Evolutionary conservation across 2,329 filamentous ascomycete genomes (phyloP).

Genomic region (Graphiopsis chlorocephala): DNA sequence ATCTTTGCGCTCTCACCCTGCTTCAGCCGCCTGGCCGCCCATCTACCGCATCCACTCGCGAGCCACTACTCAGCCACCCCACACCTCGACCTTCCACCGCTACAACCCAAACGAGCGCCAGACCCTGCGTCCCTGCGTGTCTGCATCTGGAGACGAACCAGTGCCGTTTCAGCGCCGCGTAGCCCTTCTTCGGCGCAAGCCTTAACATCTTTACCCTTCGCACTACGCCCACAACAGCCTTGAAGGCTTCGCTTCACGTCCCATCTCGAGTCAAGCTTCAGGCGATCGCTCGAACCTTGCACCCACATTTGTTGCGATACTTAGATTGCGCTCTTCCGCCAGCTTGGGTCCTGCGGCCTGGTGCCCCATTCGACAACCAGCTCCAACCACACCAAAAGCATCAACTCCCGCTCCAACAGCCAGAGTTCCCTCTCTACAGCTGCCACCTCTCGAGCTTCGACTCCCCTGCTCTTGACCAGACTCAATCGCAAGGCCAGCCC

Average conservation of each 20-base stretch:
- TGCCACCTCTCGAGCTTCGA: neutral
- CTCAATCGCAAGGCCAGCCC: neutral
- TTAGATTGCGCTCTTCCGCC: neutral
- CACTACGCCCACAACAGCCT: neutral
- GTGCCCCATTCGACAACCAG: constrained; percentile 4
- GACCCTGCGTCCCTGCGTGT: neutral
- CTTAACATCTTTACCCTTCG: constrained; percentile 4
- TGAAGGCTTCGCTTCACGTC: neutral
- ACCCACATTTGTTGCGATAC: neutral
- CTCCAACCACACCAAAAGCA: neutral
- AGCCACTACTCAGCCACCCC: constrained; percentile 3
- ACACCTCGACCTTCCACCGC: neutral
- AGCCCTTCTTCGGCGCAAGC: constrained; percentile 7
- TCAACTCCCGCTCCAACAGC: neutral
- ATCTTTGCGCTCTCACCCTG: neutral
- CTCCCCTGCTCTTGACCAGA: neutral
- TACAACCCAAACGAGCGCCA: neutral
- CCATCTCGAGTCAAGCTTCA: neutral
- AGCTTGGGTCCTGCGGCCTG: neutral
- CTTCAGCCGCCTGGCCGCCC: neutral
- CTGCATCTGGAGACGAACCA: neutral
- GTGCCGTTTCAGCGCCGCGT: constrained; percentile 4
- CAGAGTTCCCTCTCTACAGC: neutral
- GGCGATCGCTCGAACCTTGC: constrained; percentile 7
- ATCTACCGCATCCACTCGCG: neutral